Evolutionary conservation across 768 basidiomycete species (phyloP).

Genomic region (Kwoniella bestiolae): DNA sequence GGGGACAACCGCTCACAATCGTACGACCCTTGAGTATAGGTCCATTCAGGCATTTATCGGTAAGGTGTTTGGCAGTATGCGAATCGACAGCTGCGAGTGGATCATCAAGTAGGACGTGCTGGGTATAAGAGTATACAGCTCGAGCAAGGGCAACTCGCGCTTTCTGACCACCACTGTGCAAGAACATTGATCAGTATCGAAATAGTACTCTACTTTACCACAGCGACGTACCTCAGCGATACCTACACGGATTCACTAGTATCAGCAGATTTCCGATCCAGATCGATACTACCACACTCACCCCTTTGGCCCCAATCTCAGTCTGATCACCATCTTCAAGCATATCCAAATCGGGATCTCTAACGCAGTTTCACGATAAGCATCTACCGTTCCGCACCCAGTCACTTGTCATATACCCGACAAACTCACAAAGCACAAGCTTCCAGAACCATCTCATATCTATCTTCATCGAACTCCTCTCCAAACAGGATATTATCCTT

Average conservation of each 20-base stretch:
- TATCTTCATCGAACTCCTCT: conserved; percentile 52
- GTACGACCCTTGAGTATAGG: conserved; percentile 47
- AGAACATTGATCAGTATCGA: conserved; percentile 9
- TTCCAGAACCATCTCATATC: conserved; percentile 49
- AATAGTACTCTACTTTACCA: neutral
- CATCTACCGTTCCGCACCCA: neutral
- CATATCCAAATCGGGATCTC: conserved; percentile 51
- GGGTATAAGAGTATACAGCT: conserved; percentile 54
- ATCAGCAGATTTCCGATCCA: neutral
- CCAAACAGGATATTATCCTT: conserved; percentile 57
- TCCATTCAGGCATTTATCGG: conserved; percentile 54
- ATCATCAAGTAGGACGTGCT: conserved; percentile 54
- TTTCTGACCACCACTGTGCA: conserved; percentile 54
- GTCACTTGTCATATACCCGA: neutral
- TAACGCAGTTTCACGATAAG: conserved; percentile 11
- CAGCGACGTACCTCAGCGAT: conserved; percentile 30
- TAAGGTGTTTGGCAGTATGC: conserved; percentile 56
- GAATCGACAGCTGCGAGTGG: conserved; percentile 55
- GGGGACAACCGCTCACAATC: conserved; percentile 30
- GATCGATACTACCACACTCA: conserved; percentile 4
- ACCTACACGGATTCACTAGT: conserved; percentile 2
- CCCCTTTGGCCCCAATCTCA: conserved; percentile 53
- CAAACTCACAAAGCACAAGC: conserved; percentile 49
- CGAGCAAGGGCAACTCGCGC: conserved; percentile 56
- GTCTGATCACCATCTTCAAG: conserved; percentile 61